A percentile compares a stretch with the other conserved stretches of the same genome.
Conservation (phyloP, 495 filamentous ascomycete genomes). For the Penicillium odoratum region DNA sequence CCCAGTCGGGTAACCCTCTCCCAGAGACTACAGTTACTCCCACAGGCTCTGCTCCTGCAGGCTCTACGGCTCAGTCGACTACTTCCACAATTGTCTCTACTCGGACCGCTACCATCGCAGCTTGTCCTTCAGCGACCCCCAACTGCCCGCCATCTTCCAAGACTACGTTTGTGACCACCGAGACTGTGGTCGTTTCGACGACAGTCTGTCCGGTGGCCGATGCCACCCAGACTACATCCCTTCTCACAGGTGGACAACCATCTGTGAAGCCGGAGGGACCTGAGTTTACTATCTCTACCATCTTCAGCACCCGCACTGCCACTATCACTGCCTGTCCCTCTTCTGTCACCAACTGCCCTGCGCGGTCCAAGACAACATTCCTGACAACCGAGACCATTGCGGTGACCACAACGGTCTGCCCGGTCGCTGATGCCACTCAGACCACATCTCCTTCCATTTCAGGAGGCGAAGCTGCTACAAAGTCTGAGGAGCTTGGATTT, state of each 20-base stretch:
- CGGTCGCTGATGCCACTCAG: constrained; percentile 2
- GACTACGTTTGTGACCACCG: not conserved
- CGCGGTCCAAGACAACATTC: constrained; percentile 13
- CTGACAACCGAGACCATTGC: constrained; percentile 18
- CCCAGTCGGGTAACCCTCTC: too few species aligned
- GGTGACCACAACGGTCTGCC: constrained; percentile 21
- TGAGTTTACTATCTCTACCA: constrained; percentile 15
- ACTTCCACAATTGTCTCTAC: not conserved
- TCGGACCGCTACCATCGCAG: constrained; percentile 1
- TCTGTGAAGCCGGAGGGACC: too few species aligned
- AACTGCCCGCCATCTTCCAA: constrained; percentile 1
- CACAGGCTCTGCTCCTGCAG: not conserved
- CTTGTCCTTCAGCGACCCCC: not conserved
- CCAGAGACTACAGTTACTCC: not conserved
- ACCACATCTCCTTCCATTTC: not conserved
- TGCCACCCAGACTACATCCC: not conserved
- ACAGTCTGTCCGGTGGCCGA: constrained; percentile 1
- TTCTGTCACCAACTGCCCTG: constrained; percentile 18
- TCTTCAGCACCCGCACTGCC: constrained; percentile 17
- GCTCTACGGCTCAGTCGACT: not conserved
- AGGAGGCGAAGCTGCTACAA: not conserved
- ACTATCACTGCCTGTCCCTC: constrained; percentile 24
- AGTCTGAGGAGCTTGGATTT: not conserved
- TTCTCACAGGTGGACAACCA: not conserved
- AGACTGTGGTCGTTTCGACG: not conserved